These are phyloP conservation scores for Fraxinus latifolia DNA, from an alignment of 305 asterid species.

Conservation along the genomic window DNA sequence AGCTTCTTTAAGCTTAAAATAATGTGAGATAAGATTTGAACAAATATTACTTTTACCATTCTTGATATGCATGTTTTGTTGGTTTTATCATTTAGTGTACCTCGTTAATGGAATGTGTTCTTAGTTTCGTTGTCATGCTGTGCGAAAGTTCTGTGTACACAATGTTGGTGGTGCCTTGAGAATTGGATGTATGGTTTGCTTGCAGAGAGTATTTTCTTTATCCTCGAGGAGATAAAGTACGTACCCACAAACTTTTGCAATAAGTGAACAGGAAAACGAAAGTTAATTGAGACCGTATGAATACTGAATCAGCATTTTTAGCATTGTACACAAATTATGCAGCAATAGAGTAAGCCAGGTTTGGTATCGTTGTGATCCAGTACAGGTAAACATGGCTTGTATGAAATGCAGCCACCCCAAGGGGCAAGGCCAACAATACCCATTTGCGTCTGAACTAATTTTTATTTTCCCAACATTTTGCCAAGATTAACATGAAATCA, in stretches of 20 bases:
- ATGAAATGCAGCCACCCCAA: background rate
- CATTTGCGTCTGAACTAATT: background rate
- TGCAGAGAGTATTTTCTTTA: background rate
- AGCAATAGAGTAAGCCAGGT: background rate
- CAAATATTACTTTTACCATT: background rate
- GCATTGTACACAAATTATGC: background rate
- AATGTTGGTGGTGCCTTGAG: background rate
- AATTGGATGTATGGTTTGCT: background rate
- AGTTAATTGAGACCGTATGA: background rate
- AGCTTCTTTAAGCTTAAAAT: background rate
- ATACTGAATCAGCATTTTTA: background rate
- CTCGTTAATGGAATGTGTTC: background rate
- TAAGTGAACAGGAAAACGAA: background rate
- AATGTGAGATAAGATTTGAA: background rate
- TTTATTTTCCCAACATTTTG: background rate
- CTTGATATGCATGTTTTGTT: background rate
- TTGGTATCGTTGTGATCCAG: background rate
- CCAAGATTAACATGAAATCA: background rate
- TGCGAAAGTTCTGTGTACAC: background rate
- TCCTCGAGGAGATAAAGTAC: background rate
- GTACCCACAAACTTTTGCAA: background rate
- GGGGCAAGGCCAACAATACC: background rate
- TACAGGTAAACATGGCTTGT: background rate
- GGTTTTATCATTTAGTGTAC: background rate
- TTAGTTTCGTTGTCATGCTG: background rate